A percentile compares a stretch with the other conserved stretches of the same genome.
Conservation (phyloP, 345 rosid genomes). For the Fremontodendron californicum region DNA sequence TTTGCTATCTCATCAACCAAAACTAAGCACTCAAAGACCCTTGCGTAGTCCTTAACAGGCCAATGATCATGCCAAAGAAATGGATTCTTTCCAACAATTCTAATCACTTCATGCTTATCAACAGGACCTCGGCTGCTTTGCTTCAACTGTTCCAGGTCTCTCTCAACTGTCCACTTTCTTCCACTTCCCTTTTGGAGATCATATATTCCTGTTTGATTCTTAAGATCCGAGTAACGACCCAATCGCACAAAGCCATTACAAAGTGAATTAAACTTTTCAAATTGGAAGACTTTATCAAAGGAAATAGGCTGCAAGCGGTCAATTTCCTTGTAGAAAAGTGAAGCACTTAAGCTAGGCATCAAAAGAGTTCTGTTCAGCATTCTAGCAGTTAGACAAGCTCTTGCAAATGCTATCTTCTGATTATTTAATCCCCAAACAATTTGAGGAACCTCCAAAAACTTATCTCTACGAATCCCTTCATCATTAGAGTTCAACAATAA, state of each 20-base stretch:
- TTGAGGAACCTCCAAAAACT: slow-evolving; percentile 86
- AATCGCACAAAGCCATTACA: slow-evolving; percentile 70
- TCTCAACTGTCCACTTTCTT: slow-evolving; percentile 80
- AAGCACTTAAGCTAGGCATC: slow-evolving; percentile 92
- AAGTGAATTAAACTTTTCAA: slow-evolving; percentile 63
- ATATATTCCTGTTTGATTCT: slow-evolving; percentile 37
- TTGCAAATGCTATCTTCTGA: slow-evolving; percentile 95
- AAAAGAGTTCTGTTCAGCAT: slow-evolving; percentile 81
- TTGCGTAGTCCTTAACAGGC: slow-evolving; percentile 88
- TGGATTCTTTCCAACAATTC: slow-evolving; percentile 74
- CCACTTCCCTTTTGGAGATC: slow-evolving; percentile 92
- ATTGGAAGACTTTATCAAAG: slow-evolving; percentile 72
- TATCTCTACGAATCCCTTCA: slow-evolving; percentile 46
- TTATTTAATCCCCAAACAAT: slow-evolving; percentile 97
- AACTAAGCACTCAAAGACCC: slow-evolving; percentile 75
- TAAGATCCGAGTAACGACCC: slow-evolving; percentile 55
- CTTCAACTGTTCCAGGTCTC: slow-evolving; percentile 73
- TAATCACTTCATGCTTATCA: slow-evolving; percentile 64
- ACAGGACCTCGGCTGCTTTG: slow-evolving; percentile 30
- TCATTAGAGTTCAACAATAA: slow-evolving; percentile 19
- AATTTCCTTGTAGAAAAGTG: slow-evolving; percentile 85
- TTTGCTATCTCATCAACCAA: slow-evolving; percentile 64
- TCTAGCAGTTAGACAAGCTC: slow-evolving; percentile 89
- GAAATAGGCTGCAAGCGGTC: slow-evolving; percentile 75
- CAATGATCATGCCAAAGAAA: slow-evolving; percentile 99